These are phyloP conservation scores for Liriodendron chinense DNA, from an alignment of 164 flowering plant species.

Conservation along the genomic window DNA sequence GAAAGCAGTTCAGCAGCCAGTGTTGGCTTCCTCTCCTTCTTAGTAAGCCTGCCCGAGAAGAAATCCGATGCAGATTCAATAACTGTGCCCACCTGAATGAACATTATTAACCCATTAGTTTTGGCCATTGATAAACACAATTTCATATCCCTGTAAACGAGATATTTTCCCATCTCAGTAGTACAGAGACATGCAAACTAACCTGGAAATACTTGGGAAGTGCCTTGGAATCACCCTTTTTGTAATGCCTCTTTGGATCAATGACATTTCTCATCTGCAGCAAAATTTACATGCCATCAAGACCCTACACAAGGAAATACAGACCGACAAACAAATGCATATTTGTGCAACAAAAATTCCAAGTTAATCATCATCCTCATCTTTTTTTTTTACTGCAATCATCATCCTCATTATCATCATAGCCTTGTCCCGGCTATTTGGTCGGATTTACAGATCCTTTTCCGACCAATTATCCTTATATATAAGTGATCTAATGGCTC, in stretches of 20 bases:
- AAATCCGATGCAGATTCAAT: constrained; percentile 69
- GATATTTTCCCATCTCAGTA: not conserved
- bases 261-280: constrained; percentile 65
- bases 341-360: not conserved
- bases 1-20: constrained; percentile 85
- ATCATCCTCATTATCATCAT: not conserved
- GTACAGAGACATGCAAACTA: constrained; percentile 16
- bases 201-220: constrained; percentile 90
- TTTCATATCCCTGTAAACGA: not conserved
- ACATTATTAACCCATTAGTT: not conserved
- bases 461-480: not conserved
- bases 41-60: constrained; percentile 69
- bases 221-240: constrained; percentile 67
- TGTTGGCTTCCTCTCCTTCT: constrained; percentile 79
- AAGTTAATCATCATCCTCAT: not conserved
- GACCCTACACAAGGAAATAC: not conserved
- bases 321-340: not conserved
- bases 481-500: not conserved
- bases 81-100: constrained; percentile 74
- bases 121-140: not conserved
- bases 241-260: constrained; percentile 93
- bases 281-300: not conserved
- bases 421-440: not conserved
- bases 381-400: not conserved
- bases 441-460: not conserved